Conservation (phyloP, 73 alveolate species). For the Stentor roeselii region DNA sequence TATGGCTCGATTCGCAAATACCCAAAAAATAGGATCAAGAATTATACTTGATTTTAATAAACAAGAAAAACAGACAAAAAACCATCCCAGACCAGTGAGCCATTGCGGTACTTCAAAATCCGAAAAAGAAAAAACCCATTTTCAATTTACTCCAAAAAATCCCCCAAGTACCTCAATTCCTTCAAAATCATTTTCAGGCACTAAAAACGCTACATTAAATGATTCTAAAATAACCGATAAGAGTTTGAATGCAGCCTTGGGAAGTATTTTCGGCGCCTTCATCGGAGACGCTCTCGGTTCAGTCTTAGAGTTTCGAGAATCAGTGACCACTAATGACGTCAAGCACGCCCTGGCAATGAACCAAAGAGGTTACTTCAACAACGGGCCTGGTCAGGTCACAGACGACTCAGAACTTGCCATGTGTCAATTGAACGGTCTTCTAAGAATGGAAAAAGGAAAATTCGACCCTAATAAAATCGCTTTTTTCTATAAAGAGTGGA, state of each 20-base stretch:
- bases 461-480: slow-evolving; percentile 33
- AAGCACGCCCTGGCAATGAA: slow-evolving; percentile 25
- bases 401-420: slow-evolving; percentile 54
- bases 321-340: slow-evolving; percentile 39
- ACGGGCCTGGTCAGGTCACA: slow-evolving; percentile 36
- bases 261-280: slow-evolving; percentile 69
- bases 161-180: no score
- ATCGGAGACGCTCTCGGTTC: slow-evolving; percentile 77
- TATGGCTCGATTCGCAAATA: no score
- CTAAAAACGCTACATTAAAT: no score
- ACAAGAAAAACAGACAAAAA: no score
- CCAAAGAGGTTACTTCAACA: slow-evolving; percentile 34
- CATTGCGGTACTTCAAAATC: no score
- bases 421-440: slow-evolving; percentile 31
- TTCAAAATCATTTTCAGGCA: no score
- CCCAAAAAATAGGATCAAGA: no score
- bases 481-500: slow-evolving; percentile 30
- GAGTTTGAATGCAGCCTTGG: slow-evolving; percentile 19
- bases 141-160: no score
- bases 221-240: no score
- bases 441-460: background rate
- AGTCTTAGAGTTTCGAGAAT: slow-evolving; percentile 52
- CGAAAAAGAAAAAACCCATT: no score
- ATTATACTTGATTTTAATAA: no score
- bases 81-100: no score